Base-by-base conservation (phyloP, 495 filamentous ascomycete genomes). In the Podospora pseudocomata region DNA sequence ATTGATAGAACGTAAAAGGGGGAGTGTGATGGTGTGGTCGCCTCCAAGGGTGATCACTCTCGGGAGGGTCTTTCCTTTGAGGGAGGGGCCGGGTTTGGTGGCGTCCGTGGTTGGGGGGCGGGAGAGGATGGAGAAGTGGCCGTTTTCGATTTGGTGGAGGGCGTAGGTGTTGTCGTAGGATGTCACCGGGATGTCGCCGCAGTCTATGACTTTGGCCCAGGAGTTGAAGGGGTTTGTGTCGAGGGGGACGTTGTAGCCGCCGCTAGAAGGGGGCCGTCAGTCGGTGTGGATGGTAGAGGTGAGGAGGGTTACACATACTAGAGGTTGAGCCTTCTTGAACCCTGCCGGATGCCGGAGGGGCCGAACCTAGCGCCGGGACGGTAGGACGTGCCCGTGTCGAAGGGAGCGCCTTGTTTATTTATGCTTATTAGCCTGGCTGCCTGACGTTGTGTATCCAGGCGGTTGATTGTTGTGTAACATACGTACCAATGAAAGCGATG, bases 151-250 rank as follows among this genome's bases (percentile, higher is more conserved):
- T 76, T 94, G 91, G 4, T 86, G 85, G 60, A 94, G 86, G 26
- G 92, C 92, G 39, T 90, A 85, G 0, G 85, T 86, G 77, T 94
- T 94, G 79, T 94, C 91, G 54, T 74, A 92, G 20, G 92, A 91
- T 3, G 90, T 92, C 54, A 93, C 85, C 3, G 92, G 92, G 75
- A 94, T 93, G 74, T 95, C 92, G 67, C 92, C 92, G 76, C 91
- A 94, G 81, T 94, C 91, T 64, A 92, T 84, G 59, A 95, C 86
- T 13, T 84, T 90, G 1, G 90, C 90, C 87, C 90, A 92, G 34
- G 88, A 88, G 64, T 83, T 81, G 78, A 93, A 94, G 0, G 92
- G 92, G 74, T 96, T 96, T 19, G 93, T 88, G 7, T 86, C 86
- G 2, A 91, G 87, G 4, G 90, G 89, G 3, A 90, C 87, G 73